Evolutionary conservation across 2,329 filamentous ascomycete species (phyloP).

Genomic region (Aspergillus sp.): DNA sequence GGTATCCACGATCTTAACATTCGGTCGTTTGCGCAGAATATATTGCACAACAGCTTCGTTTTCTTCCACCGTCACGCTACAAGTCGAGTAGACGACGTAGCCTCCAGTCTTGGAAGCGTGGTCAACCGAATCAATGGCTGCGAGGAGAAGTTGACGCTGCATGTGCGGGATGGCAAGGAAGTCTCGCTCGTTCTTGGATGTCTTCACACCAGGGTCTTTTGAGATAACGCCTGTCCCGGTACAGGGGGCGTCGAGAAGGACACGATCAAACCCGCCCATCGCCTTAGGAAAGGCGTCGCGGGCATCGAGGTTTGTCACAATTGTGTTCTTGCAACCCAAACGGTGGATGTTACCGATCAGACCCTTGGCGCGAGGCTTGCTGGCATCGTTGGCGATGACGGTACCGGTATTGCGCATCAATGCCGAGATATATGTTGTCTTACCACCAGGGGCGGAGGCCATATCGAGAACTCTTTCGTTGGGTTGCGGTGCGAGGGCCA

Average conservation of each 20-base stretch:
- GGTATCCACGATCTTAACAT: conserved; percentile 87
- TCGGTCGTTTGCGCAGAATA: conserved; percentile 80
- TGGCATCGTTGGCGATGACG: conserved; percentile 94
- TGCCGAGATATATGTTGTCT: conserved; percentile 92
- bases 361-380: conserved; percentile 88
- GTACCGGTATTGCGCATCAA: conserved; percentile 96
- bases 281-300: conserved; percentile 80
- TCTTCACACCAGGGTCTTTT: conserved; percentile 95
- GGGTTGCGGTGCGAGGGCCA: conserved; percentile 91
- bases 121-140: conserved; percentile 91
- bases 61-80: conserved; percentile 88
- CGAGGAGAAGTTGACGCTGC: conserved; percentile 87
- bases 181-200: conserved; percentile 92
- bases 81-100: conserved; percentile 94
- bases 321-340: conserved; percentile 82
- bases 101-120: conserved; percentile 87
- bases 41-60: conserved; percentile 93
- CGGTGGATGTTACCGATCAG: conserved; percentile 97
- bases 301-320: conserved; percentile 93
- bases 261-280: conserved; percentile 91
- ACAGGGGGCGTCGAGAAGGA: conserved; percentile 89
- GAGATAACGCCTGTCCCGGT: conserved; percentile 95
- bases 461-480: conserved; percentile 87
- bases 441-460: conserved; percentile 91
- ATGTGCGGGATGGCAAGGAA: conserved; percentile 89